Conservation (phyloP, 2,329 filamentous ascomycete genomes). For the Aurifilum marmelostoma region DNA sequence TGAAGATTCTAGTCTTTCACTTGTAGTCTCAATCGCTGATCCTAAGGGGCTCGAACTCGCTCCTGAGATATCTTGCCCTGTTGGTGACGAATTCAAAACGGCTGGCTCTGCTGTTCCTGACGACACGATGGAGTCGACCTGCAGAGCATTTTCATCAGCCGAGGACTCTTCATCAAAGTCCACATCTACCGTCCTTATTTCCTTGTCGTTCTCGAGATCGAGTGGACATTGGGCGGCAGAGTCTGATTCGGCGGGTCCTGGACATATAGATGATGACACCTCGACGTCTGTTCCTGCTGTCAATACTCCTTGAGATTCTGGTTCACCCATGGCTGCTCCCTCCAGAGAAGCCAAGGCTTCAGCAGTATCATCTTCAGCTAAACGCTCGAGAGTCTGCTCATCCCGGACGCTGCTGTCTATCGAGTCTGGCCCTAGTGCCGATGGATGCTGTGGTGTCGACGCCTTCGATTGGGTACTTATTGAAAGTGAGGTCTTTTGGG, state of each 20-base stretch:
- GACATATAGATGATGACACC: neutral
- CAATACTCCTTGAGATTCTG: neutral
- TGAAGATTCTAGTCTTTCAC: neutral
- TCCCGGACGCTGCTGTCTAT: neutral
- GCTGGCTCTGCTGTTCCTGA: neutral
- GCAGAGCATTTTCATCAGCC: neutral
- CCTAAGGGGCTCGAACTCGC: neutral
- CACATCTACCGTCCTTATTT: neutral
- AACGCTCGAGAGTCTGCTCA: slow-evolving; percentile 4
- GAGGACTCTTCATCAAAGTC: neutral
- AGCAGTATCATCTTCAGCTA: neutral
- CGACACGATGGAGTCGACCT: neutral
- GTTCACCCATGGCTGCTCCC: neutral
- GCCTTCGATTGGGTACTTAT: slow-evolving; percentile 1
- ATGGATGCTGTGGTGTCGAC: neutral
- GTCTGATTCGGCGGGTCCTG: neutral
- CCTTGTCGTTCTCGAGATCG: neutral
- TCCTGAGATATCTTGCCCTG: neutral
- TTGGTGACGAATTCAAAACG: neutral
- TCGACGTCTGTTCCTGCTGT: neutral
- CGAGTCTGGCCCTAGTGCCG: neutral
- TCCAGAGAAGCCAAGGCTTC: neutral
- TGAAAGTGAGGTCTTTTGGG: neutral
- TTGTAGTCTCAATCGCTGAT: neutral
- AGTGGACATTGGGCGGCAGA: neutral